Base-by-base conservation (phyloP, 495 filamentous ascomycete species). In the Lepidopterella palustris region DNA sequence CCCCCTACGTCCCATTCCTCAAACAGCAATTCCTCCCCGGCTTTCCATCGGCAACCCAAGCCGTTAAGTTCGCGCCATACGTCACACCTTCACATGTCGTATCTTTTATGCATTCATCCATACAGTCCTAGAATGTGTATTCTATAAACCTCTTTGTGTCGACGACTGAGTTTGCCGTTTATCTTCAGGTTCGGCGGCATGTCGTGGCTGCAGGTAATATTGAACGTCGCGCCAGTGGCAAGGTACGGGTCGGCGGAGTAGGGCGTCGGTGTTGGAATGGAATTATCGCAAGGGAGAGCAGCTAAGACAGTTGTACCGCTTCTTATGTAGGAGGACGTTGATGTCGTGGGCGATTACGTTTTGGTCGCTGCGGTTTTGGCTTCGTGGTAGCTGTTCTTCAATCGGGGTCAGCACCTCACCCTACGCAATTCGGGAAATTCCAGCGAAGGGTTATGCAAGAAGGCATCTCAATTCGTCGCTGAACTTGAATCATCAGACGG, bases 1-100 rank as follows among this genome's bases (percentile, higher is more conserved):
- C n/a, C n/a, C n/a, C 47, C 57, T 32, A 59, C 47, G 57, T 59
- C 25, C 27, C 57, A 53, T 59, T 59, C 28, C 53, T 59, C 4
- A n/a, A 59, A 29, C 57, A 59, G 27, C 18, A 45, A 59, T 27
- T 59, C 53, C 57, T 15, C 57, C 21, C 47, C 57, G 3, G 57
- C 47, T 27, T 59, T 49, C 57, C 57, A 27, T 59, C 57, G 9
- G 25, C 26, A 13, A 52, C 24, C 57, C 52, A 52, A 3, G 15
- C 47, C 9, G 47, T 59, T 31, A 59, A 24, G 26, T 59, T 59
- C 10, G 57, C 57, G 13, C 53, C 53, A 27, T 59, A 53, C 8
- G 28, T 31, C 2, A 53, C 47, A 23, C 57, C 47, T 25, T 13
- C 23, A 32, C 57, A 59, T 27, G 3, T 23, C 10, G 45, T 5